Base-by-base conservation (phyloP, 2,329 filamentous ascomycete species). In the Botrytis squamosa region DNA sequence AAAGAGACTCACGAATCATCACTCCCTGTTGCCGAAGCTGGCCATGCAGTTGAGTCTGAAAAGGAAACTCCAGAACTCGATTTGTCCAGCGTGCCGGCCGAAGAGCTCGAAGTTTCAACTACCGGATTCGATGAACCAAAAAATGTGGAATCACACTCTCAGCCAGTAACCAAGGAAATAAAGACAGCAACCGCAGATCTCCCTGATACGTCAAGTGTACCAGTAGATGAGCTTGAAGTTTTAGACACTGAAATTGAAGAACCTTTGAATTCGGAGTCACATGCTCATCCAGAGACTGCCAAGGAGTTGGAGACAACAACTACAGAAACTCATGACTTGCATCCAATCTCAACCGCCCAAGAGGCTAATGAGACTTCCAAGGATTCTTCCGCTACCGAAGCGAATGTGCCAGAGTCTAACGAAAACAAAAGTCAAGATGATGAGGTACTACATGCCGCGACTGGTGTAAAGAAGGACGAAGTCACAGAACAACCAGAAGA, bases 21-120 rank as follows among this genome's bases (percentile, higher is more conserved):
- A 14, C 25, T 25, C 16, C 36, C 25, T 55, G 46, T 33, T 38
- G 25, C 36, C 12, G 25, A 68, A 42, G 46, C 36, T n/a, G 46
- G 52, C 9, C 65, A 68, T 42, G 25, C 65, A 40, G 36, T 55
- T 29, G 49, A 68, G 46, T 20, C 65, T 20, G 65, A 14, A 55
- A 40, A 20, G 1, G 65, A 68, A 68, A 8, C 65, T 29, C 14
- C 49, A 12, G 65, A 68, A 22, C 25, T 68, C 14, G 65, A 57
- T 40, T 29, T 42, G 16, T 57, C 65, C 16, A 55, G 46, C 29
- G 49, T 68, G 36, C 46, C 65, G 14, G 36, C n/a, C 10, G 46
- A 68, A 68, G 65, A 68, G 65, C 65, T 68, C 18, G 65, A 68
- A 33, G 65, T 68, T 40, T 68, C 65, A 40, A 68, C 25, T 12